Conservation (phyloP, 2,329 filamentous ascomycete genomes). For the Stagonosporopsis cucurbitacearum region DNA sequence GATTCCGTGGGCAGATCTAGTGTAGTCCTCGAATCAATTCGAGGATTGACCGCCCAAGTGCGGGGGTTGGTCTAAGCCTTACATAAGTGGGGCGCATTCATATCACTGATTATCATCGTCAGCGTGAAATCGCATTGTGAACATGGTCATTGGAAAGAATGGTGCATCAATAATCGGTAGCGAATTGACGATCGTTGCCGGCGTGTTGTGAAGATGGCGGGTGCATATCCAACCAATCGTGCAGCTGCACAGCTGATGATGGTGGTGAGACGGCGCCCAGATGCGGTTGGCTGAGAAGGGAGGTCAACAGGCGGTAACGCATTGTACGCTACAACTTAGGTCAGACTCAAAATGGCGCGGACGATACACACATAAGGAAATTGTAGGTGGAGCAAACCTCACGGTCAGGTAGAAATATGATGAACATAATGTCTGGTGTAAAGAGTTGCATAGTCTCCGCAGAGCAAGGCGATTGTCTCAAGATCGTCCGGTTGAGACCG, state of each 20-base stretch:
- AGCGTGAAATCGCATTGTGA: conserved; percentile 4
- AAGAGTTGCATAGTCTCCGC: neutral
- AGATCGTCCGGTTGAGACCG: neutral
- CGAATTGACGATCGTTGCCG: conserved; percentile 9
- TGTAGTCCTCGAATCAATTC: neutral
- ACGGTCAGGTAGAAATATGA: neutral
- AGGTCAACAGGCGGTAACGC: neutral
- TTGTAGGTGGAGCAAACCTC: neutral
- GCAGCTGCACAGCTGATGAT: neutral
- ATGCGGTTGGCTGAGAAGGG: neutral
- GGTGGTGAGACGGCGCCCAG: neutral
- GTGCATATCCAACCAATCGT: conserved; percentile 5
- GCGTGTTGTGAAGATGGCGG: conserved; percentile 5
- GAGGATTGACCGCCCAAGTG: neutral
- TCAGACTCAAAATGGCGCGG: neutral
- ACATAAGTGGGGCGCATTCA: neutral
- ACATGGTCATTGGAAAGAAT: neutral
- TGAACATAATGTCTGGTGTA: neutral
- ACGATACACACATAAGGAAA: neutral
- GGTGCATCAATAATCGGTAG: conserved; percentile 8
- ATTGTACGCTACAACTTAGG: neutral
- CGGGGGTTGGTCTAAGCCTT: conserved; percentile 14
- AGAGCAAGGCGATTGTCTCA: neutral
- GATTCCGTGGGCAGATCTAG: neutral
- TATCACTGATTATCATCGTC: neutral